These are phyloP conservation scores for Sporothrix globosa DNA, from an alignment of 2,329 filamentous ascomycete genomes.

Conservation along the genomic window DNA sequence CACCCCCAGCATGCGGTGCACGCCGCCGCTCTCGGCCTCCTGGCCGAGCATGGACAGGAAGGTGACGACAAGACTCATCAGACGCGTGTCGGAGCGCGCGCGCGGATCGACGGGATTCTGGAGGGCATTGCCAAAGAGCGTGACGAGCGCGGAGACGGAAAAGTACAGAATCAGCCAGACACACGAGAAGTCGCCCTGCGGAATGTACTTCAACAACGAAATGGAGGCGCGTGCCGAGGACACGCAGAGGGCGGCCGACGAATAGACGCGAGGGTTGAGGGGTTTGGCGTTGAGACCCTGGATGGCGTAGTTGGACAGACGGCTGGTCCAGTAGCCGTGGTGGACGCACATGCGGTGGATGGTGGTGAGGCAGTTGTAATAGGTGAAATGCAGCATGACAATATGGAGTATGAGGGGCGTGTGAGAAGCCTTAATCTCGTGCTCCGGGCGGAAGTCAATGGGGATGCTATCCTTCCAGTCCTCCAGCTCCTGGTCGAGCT, in stretches of 20 bases:
- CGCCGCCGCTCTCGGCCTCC: slow-evolving; percentile 86
- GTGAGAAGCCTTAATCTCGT: slow-evolving; percentile 91
- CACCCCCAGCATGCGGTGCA: slow-evolving; percentile 89
- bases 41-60: slow-evolving; percentile 88
- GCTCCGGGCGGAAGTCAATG: slow-evolving; percentile 92
- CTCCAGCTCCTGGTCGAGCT: slow-evolving; percentile 86
- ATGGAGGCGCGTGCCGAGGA: slow-evolving; percentile 92
- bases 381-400: slow-evolving; percentile 91
- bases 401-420: slow-evolving; percentile 93
- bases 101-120: slow-evolving; percentile 91
- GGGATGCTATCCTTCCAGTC: slow-evolving; percentile 97
- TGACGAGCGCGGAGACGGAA: slow-evolving; percentile 91
- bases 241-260: slow-evolving; percentile 88
- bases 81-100: slow-evolving; percentile 81
- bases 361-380: slow-evolving; percentile 96
- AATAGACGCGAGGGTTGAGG: slow-evolving; percentile 91
- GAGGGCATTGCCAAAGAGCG: slow-evolving; percentile 91
- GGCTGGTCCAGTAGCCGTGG: slow-evolving; percentile 96
- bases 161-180: slow-evolving; percentile 98
- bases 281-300: slow-evolving; percentile 89
- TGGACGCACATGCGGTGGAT: slow-evolving; percentile 99
- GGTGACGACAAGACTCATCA: slow-evolving; percentile 91
- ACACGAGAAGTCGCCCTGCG: slow-evolving; percentile 90
- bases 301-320: slow-evolving; percentile 91
- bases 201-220: slow-evolving; percentile 91